Conservation (phyloP, 495 filamentous ascomycete genomes). For the Aspergillus ostianus region DNA sequence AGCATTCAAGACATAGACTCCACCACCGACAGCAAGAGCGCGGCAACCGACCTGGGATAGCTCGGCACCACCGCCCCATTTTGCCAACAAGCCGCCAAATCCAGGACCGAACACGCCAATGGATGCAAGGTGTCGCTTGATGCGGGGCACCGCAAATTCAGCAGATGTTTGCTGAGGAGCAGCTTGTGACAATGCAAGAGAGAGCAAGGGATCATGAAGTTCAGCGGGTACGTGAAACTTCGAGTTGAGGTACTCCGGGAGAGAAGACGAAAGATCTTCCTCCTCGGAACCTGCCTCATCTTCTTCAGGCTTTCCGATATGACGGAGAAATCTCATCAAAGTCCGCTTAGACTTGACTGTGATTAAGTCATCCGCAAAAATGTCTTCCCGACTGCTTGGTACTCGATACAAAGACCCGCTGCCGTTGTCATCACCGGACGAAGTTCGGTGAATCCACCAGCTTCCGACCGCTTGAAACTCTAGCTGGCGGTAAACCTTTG, state of each 20-base stretch:
- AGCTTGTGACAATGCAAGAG: slow-evolving; percentile 73
- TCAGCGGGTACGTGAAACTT: slow-evolving; percentile 71
- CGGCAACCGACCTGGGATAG: slow-evolving; percentile 90
- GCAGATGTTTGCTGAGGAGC: slow-evolving; percentile 56
- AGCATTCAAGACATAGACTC: slow-evolving; percentile 79
- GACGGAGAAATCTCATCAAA: slow-evolving; percentile 86
- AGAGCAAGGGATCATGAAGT: slow-evolving; percentile 69
- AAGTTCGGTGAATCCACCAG: slow-evolving; percentile 71
- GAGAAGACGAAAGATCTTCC: slow-evolving; percentile 40
- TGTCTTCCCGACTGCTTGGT: slow-evolving; percentile 82
- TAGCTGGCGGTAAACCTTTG: slow-evolving; percentile 80
- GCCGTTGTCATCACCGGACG: neutral
- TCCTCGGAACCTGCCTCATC: slow-evolving; percentile 30
- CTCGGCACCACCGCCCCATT: slow-evolving; percentile 92
- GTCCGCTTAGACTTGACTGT: slow-evolving; percentile 73
- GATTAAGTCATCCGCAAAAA: slow-evolving; percentile 71
- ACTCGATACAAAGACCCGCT: slow-evolving; percentile 54
- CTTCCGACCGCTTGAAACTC: slow-evolving; percentile 94
- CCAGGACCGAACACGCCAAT: slow-evolving; percentile 84
- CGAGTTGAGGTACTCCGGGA: slow-evolving; percentile 62
- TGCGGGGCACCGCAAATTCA: slow-evolving; percentile 61
- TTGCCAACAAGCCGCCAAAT: slow-evolving; percentile 80
- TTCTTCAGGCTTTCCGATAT: slow-evolving; percentile 34
- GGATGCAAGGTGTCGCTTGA: slow-evolving; percentile 79
- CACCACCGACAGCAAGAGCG: slow-evolving; percentile 88